Evolutionary conservation across 1,284 basidiomycete species (phyloP).

Genomic region (Malassezia equina): DNA sequence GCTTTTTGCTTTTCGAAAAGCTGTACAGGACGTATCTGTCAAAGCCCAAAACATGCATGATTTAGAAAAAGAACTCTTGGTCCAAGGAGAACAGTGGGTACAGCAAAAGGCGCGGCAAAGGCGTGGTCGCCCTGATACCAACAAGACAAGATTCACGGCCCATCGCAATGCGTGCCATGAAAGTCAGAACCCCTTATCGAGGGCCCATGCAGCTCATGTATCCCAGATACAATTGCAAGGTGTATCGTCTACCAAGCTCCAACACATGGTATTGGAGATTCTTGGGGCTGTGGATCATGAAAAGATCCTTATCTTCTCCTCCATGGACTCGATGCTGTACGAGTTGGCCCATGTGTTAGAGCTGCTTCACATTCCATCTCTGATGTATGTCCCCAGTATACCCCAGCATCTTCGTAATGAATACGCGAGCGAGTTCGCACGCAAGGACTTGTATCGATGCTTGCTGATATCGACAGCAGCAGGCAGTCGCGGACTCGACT

Average conservation of each 20-base stretch:
- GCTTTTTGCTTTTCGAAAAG: slow-evolving; percentile 2
- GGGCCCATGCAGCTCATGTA: not conserved
- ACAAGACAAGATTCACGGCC: not conserved
- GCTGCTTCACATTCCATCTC: slow-evolving; percentile 7
- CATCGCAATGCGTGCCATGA: not conserved
- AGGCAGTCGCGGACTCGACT: slow-evolving; percentile 18
- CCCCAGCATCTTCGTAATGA: slow-evolving; percentile 14
- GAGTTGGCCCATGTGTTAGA: slow-evolving; percentile 16
- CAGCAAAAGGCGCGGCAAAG: not conserved
- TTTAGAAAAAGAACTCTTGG: slow-evolving; percentile 5
- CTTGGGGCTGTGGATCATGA: not conserved
- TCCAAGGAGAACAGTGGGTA: not conserved
- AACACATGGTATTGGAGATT: slow-evolving; percentile 10
- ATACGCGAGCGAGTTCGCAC: slow-evolving; percentile 9
- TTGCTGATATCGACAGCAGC: slow-evolving; percentile 16
- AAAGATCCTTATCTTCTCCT: slow-evolving; percentile 18
- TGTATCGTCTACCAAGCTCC: slow-evolving; percentile 12
- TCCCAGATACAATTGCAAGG: not conserved
- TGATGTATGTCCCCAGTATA: slow-evolving; percentile 17
- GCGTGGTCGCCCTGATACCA: not conserved
- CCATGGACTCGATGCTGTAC: slow-evolving; percentile 11
- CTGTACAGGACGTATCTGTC: slow-evolving; percentile 5
- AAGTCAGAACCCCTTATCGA: no score
- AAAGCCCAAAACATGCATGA: not conserved
- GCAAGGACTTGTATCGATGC: not conserved